Conservation (phyloP, 345 rosid species). For the Populus pruinosa region DNA sequence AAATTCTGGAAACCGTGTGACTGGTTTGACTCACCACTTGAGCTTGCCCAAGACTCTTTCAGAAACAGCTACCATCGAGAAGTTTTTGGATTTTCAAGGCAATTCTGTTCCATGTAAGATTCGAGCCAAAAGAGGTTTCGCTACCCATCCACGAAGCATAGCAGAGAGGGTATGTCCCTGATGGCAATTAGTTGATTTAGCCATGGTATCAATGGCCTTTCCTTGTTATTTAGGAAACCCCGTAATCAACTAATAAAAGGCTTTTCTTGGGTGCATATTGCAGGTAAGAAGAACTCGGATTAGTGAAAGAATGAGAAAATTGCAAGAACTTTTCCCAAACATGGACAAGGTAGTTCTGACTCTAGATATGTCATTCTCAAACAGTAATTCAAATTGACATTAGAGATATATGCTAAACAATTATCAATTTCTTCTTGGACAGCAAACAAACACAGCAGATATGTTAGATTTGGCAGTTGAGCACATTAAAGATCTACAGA, state of each 20-base stretch:
- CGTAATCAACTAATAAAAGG: neutral
- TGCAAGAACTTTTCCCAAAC: slow-evolving; percentile 64
- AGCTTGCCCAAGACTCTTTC: slow-evolving; percentile 61
- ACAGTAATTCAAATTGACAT: neutral
- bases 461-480: slow-evolving; percentile 76
- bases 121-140: slow-evolving; percentile 82
- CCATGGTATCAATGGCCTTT: neutral
- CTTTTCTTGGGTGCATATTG: neutral
- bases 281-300: slow-evolving; percentile 68
- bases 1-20: slow-evolving; percentile 34
- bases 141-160: slow-evolving; percentile 95
- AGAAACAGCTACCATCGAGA: slow-evolving; percentile 41
- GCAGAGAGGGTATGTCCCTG: slow-evolving; percentile 70
- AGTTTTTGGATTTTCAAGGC: slow-evolving; percentile 54
- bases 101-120: slow-evolving; percentile 67
- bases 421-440: slow-evolving; percentile 10
- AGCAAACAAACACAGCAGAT: slow-evolving; percentile 74
- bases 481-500: slow-evolving; percentile 61
- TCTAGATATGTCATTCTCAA: neutral
- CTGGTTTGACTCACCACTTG: slow-evolving; percentile 58
- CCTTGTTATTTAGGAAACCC: neutral
- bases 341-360: slow-evolving; percentile 57
- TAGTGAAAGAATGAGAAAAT: slow-evolving; percentile 60
- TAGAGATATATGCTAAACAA: neutral
- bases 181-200: neutral